Base-by-base conservation (phyloP, 345 rosid species). In the Citrus sp. region DNA sequence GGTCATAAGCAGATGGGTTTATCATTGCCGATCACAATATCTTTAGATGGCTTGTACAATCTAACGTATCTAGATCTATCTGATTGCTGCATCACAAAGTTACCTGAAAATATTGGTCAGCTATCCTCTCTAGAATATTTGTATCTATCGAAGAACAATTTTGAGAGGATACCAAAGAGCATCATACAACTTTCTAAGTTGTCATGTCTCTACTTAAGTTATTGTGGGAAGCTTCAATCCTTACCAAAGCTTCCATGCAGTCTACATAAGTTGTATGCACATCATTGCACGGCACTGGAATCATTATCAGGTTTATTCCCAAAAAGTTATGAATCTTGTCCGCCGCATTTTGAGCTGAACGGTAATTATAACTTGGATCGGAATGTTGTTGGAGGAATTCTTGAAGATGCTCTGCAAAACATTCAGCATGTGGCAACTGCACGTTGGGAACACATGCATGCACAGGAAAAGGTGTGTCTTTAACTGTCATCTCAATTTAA, bases 211-310 rank as follows among this genome's bases (percentile, higher is more conserved):
- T 0, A 35, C 16, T n/a, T 87, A 28, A 58, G 51, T 63, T 69
- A 66, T 25, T 87, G 88, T 54, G 77, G 21, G 77, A 61, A 68
- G 70, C 88, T 87, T 64, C 77, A 69, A 72, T 82, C 83, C 25
- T 38, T 87, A 74, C 84, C 81, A 2, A 42, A 42, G 49, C 49
- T 42, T 42, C 14, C 49, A 42, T 42, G 49, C 49, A 10, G 4
- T 42, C 49, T 42, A 42, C 14, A 42, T 10, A 10, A 42, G 14
- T 10, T 42, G 49, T 10, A 42, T 42, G 49, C 49, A 42, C 14
- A 42, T 42, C 14, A 42, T 42, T 42, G 49, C 49, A 10, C 14
- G 49, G 49, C 14, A 2, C 3, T 42, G 49, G 14, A 10, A 10
- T 42, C 49, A 10, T 42, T 42, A 42, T 42, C 49, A 42, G 78